Percentiles rank a stretch among this genome's conserved stretches.
Conservation (phyloP, 257 asterid species). For the Fraxinus excelsior region DNA sequence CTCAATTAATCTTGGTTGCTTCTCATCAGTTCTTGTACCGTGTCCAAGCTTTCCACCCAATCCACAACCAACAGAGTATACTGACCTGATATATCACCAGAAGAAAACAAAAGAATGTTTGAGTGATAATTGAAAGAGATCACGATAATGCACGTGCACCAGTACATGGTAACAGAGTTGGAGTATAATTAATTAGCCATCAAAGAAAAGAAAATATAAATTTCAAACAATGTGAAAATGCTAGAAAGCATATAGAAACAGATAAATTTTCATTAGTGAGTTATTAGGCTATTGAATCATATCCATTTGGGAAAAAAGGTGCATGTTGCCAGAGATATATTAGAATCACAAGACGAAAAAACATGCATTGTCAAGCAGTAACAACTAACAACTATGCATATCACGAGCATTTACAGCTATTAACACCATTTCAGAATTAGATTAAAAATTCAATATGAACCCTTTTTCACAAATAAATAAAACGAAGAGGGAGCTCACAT, state of each 20-base stretch:
- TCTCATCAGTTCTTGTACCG: conserved; percentile 79
- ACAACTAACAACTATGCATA: background rate
- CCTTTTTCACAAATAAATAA: conserved; percentile 6
- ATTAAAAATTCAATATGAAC: background rate
- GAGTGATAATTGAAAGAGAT: background rate
- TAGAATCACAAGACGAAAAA: background rate
- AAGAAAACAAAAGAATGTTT: background rate
- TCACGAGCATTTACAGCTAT: background rate
- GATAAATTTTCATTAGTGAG: background rate
- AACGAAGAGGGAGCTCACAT: conserved; percentile 58
- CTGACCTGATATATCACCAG: conserved; percentile 64
- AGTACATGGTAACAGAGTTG: background rate
- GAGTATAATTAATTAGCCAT: background rate
- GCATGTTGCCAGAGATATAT: background rate
- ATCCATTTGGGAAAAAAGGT: background rate
- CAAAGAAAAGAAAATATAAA: background rate
- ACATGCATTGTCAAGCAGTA: background rate
- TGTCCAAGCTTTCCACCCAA: conserved; percentile 99
- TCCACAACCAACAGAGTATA: conserved; percentile 99
- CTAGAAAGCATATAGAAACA: background rate
- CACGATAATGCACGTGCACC: background rate
- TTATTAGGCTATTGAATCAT: background rate
- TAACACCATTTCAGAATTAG: background rate
- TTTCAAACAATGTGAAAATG: background rate
- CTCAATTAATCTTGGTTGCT: conserved; percentile 81